Evolutionary conservation across 768 basidiomycete genomes (phyloP).

Genomic region (Clitopilus passeckerianus): DNA sequence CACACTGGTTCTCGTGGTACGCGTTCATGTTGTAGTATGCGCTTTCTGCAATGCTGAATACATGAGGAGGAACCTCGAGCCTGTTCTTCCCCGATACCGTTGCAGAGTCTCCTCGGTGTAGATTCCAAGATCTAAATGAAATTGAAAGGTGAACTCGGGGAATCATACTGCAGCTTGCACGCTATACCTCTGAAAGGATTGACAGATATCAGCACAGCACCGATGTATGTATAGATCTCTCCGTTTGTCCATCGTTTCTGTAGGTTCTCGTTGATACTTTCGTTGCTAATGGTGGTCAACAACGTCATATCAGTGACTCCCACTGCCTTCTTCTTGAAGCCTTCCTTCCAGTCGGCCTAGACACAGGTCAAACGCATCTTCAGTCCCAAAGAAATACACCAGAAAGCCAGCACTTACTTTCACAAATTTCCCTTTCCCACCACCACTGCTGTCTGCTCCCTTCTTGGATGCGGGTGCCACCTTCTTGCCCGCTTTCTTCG

Average conservation of each 20-base stretch:
- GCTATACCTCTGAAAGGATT: constrained; percentile 90
- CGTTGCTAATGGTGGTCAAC: constrained; percentile 94
- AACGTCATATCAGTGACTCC: constrained; percentile 99
- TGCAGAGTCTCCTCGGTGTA: constrained; percentile 88
- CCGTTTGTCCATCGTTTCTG: constrained; percentile 93
- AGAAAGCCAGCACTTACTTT: constrained; percentile 45
- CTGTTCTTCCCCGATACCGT: constrained; percentile 92
- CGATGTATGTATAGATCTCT: constrained; percentile 99
- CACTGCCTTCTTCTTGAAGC: constrained; percentile 99
- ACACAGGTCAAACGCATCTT: neutral
- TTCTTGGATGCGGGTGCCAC: constrained; percentile 61
- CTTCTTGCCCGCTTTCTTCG: constrained; percentile 91
- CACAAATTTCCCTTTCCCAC: constrained; percentile 59
- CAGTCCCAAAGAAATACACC: neutral
- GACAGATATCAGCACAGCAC: constrained; percentile 97
- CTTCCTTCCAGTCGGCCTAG: constrained; percentile 99
- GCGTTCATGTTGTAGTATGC: constrained; percentile 99
- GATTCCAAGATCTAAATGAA: constrained; percentile 82
- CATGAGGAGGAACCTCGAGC: constrained; percentile 96
- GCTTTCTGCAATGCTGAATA: constrained; percentile 94
- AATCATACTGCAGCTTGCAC: constrained; percentile 6
- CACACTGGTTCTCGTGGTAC: constrained; percentile 99
- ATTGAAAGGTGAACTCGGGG: constrained; percentile 1
- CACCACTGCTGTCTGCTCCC: constrained; percentile 18
- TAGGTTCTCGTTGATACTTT: constrained; percentile 95